These are phyloP conservation scores for Fusarium avenaceum DNA, from an alignment of 2,329 filamentous ascomycete species.

Conservation along the genomic window DNA sequence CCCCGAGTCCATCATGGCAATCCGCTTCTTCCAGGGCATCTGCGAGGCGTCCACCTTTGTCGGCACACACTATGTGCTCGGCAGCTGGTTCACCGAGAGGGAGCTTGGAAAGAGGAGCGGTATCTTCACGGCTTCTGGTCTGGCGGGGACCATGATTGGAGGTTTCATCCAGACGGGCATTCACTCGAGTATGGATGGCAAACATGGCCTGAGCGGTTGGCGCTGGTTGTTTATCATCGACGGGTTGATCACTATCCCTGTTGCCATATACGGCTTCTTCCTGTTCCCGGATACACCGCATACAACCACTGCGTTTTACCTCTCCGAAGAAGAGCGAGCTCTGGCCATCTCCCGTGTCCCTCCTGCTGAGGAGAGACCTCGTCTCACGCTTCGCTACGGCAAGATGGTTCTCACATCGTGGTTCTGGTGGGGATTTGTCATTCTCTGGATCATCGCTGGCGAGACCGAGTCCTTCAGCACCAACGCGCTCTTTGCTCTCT, in stretches of 20 bases:
- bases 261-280: constrained; percentile 54
- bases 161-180: constrained; percentile 75
- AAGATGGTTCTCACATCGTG: constrained; percentile 70
- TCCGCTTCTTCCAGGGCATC: constrained; percentile 58
- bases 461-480: constrained; percentile 78
- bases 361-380: constrained; percentile 55
- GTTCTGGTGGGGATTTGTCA: constrained; percentile 76
- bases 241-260: constrained; percentile 62
- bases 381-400: constrained; percentile 63
- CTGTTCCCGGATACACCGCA: constrained; percentile 60
- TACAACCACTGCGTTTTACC: constrained; percentile 59
- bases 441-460: constrained; percentile 78
- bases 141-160: constrained; percentile 65
- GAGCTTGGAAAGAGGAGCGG: constrained; percentile 74
- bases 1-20: constrained; percentile 55
- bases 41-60: constrained; percentile 58
- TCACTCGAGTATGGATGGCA: constrained; percentile 59
- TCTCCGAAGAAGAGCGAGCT: constrained; percentile 61
- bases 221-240: constrained; percentile 80
- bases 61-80: constrained; percentile 60
- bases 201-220: constrained; percentile 72
- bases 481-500: constrained; percentile 69
- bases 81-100: constrained; percentile 70
- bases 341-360: constrained; percentile 61
- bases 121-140: constrained; percentile 72